A percentile compares a stretch with the other conserved stretches of the same genome.
Conservation (phyloP, 2,329 filamentous ascomycete genomes). For the Paracorniculantispora psalliotae region DNA sequence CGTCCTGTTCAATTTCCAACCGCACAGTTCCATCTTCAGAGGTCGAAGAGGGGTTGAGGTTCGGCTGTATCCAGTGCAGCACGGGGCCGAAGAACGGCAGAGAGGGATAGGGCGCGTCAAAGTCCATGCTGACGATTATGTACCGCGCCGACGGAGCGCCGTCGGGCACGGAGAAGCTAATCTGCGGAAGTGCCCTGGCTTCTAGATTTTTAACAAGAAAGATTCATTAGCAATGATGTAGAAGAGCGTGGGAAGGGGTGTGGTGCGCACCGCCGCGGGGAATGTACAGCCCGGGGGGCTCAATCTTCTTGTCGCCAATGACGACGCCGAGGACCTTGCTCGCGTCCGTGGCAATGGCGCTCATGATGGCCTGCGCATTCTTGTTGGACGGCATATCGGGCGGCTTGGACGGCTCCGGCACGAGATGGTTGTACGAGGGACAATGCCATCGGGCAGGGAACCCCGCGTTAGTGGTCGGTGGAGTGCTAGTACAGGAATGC, state of each 20-base stretch:
- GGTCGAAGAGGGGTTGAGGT: conserved; percentile 20
- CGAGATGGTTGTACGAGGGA: too few relatives aligned
- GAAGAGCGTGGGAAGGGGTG: too few relatives aligned
- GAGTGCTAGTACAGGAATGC: too few relatives aligned
- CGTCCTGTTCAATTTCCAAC: background rate
- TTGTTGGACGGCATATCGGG: conserved; percentile 4
- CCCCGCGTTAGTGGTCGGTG: too few relatives aligned
- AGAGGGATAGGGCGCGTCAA: conserved; percentile 42
- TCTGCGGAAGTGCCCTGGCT: background rate
- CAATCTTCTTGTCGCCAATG: conserved; percentile 12
- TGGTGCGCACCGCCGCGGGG: conserved; percentile 9
- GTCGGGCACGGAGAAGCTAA: background rate
- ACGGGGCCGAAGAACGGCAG: conserved; percentile 38
- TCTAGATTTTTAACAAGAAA: background rate
- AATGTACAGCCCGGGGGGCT: conserved; percentile 16
- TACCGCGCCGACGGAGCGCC: background rate
- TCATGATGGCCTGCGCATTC: background rate
- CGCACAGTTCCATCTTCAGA: background rate
- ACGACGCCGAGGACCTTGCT: conserved; percentile 17
- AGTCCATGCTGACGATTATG: conserved; percentile 30
- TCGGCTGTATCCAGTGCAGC: conserved; percentile 43
- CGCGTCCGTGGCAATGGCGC: conserved; percentile 13
- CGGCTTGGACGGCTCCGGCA: background rate
- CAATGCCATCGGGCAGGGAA: too few relatives aligned
- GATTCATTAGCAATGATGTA: too few relatives aligned